Evolutionary conservation across 768 basidiomycete species (phyloP), one percentile per base, ranked within the genome.

Genomic region (Rossbeevera mucosa): DNA sequence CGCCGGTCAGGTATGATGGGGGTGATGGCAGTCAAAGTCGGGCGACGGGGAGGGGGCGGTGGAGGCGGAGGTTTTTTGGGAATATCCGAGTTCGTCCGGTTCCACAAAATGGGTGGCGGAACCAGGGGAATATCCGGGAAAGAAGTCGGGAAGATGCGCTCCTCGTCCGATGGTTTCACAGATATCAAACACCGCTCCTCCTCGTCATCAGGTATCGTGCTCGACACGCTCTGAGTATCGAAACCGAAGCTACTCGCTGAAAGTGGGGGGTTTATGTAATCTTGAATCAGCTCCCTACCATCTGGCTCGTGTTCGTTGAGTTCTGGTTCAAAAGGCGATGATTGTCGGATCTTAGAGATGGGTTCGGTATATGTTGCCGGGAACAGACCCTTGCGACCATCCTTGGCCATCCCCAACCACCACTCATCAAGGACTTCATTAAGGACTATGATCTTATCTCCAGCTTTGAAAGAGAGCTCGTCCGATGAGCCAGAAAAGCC

Each of bases 381-480:
- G 76, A 96, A 94, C 38, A 95, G 65, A 13, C 93, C 93, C 47
- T 78, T 82, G 55, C 75, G 75, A 2, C 88, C 90, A 50, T 78
- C 71, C 41, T 54, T 59, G 29, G 82, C 65, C 64, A 88, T 83
- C 7, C 92, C 93, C 74, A 92, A 80, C 88, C 91, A 94, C 93
- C 93, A 94, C 54, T 83, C 91, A 55, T 90, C 88, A 29, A 91
- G 73, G 1, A 93, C 88, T 65, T 94, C 91, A 29, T 82, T 83
- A 25, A 90, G 59, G 25, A 94, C 83, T 13, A 76, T 67, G 51
- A 96, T 86, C 58, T 90, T 81, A 36, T 86, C 85, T 0, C 91
- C 93, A 5, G 76, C 72, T 52, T 72, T 77, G 72, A 95, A 86
- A 40, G 78, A 78, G 31, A 96, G 73, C 66, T 95, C 93, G 58